These are phyloP conservation scores for Berberis thunbergii DNA, from an alignment of 164 flowering plant species.

Conservation along the genomic window DNA sequence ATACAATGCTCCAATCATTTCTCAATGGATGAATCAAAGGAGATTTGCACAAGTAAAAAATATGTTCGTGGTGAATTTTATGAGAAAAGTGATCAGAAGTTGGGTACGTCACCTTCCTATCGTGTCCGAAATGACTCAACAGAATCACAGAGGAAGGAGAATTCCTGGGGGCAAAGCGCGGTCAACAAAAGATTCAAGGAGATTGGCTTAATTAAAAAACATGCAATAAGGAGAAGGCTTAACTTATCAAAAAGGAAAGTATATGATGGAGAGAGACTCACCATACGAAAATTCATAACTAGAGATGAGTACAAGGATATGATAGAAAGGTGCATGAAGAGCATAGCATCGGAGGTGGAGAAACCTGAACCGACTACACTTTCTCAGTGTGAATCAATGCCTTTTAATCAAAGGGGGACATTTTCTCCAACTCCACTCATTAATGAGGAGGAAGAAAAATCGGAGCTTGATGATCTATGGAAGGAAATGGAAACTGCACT, in stretches of 20 bases:
- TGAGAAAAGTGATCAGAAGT: neutral
- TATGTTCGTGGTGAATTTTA: neutral
- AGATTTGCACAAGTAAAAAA: neutral
- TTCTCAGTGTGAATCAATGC: constrained; percentile 50
- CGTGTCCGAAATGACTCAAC: neutral
- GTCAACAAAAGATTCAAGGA: constrained; percentile 16
- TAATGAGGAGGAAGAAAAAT: constrained; percentile 29
- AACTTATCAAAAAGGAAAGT: constrained; percentile 12
- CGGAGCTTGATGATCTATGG: constrained; percentile 75
- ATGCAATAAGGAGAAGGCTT: constrained; percentile 6
- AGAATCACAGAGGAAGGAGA: neutral
- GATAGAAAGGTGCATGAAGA: constrained; percentile 61
- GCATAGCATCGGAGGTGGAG: constrained; percentile 40
- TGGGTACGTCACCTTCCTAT: neutral
- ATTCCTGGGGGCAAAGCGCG: constrained; percentile 9
- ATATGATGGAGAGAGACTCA: constrained; percentile 12
- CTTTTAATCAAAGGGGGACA: constrained; percentile 9
- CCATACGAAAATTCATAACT: constrained; percentile 19
- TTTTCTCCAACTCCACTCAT: neutral
- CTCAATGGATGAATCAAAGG: neutral
- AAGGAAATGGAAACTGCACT: constrained; percentile 63
- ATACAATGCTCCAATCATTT: neutral
- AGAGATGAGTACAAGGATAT: constrained; percentile 39
- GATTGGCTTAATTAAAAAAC: constrained; percentile 7
- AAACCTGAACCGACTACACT: constrained; percentile 30